Evolutionary conservation across 495 filamentous ascomycete species (phyloP), one percentile per base, ranked within the genome.

Genomic region (Aspergillus funiculosus): DNA sequence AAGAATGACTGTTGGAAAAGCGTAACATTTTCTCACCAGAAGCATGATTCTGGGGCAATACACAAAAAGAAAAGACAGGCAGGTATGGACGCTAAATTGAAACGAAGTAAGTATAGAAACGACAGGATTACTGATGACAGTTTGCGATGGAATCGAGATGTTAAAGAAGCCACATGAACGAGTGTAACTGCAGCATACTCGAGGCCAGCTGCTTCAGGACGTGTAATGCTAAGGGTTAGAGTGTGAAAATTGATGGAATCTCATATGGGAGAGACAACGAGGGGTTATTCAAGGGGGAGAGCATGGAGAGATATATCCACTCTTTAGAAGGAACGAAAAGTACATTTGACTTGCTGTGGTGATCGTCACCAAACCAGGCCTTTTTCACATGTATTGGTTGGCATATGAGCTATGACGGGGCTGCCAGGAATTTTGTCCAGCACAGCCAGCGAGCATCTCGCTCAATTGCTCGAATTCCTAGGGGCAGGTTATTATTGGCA

Each of bases 1-100:
- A 8, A 62, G 47, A 52, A 65, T 26, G 45, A 62, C 43, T 19
- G 63, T 53, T 21, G 61, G 51, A 14, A 64, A 36, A 30, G 58
- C 22, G 39, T 58, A 59, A 34, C 51, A 54, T 44, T 48, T 60
- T 32, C 59, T 61, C 31, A 53, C 34, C 13, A 51, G 46, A 22
- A 62, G 47, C 59, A 66, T 65, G 20, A 37, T 37, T 35, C 25
- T 29, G 22, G 24, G n/a, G n/a, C n/a, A n/a, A n/a, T n/a, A 21
- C 36, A 37, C 6, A 26, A 28, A 48, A 17, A 21, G 42, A 38
- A 43, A 20, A 28, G n/a, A n/a, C n/a, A n/a, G n/a, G n/a, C n/a
- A n/a, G n/a, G n/a, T n/a, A n/a, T 15, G 15, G 27, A 14, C 27
- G 19, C 20, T 34, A n/a, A 29, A 27, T 36, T 37, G 15, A 28